Evolutionary conservation across 257 asterid genomes (phyloP).

Genomic region (Marsdenia floribunda): DNA sequence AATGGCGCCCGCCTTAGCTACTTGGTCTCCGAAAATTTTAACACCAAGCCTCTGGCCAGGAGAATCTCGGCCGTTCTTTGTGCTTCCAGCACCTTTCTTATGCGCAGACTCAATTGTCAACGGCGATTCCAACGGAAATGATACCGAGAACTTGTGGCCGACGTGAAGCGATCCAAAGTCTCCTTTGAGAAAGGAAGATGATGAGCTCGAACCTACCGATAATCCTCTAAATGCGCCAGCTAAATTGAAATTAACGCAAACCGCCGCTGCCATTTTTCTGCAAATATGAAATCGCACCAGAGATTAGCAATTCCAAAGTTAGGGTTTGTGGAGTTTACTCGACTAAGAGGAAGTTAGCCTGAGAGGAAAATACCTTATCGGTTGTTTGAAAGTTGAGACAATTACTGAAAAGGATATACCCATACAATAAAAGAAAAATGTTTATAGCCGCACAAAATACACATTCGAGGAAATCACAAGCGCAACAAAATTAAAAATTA

Average conservation of each 20-base stretch:
- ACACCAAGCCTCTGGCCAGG: constrained; percentile 98
- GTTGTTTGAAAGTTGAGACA: not conserved
- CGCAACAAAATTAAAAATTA: too few relatives aligned
- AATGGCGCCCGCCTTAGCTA: constrained; percentile 84
- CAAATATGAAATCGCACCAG: not conserved
- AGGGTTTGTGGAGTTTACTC: not conserved
- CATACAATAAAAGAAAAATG: not conserved
- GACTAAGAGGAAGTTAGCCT: not conserved
- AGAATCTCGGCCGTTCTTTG: constrained; percentile 96
- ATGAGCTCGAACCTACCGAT: constrained; percentile 53
- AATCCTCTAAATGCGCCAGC: constrained; percentile 67
- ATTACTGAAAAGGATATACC: not conserved
- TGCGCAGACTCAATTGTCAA: constrained; percentile 83
- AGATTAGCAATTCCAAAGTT: not conserved
- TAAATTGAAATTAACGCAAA: constrained; percentile 52
- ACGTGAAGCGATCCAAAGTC: constrained; percentile 42
- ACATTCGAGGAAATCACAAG: too few relatives aligned
- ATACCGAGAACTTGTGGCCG: constrained; percentile 33
- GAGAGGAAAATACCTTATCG: not conserved
- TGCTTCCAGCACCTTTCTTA: constrained; percentile 98
- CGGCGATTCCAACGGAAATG: constrained; percentile 53
- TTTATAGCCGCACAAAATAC: not conserved
- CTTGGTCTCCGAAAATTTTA: constrained; percentile 84
- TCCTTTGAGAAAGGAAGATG: constrained; percentile 52
- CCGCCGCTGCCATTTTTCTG: constrained; percentile 53